These are phyloP conservation scores for Geum urbanum DNA, from an alignment of 306 rosid species.

Conservation along the genomic window DNA sequence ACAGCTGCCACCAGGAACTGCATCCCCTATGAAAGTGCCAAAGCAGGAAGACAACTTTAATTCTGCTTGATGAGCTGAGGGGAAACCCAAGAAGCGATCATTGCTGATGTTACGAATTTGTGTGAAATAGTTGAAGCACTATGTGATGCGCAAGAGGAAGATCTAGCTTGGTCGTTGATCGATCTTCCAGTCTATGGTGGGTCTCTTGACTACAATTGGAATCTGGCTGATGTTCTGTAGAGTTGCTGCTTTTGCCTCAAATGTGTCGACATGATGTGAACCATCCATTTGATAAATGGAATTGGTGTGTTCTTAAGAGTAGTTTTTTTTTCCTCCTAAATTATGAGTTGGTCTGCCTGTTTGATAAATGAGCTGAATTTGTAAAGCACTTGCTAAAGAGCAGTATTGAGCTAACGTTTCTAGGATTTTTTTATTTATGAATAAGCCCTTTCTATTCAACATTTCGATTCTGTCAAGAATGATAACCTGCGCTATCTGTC, in stretches of 20 bases:
- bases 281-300: background rate
- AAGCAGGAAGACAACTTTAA: slow-evolving; percentile 16
- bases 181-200: background rate
- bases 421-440: background rate
- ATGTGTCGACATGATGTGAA: slow-evolving; percentile 5
- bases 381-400: too few relatives aligned
- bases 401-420: background rate
- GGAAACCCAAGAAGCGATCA: too few relatives aligned
- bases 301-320: background rate
- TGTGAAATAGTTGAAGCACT: too few relatives aligned
- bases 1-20: background rate
- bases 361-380: background rate
- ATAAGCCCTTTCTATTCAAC: too few relatives aligned
- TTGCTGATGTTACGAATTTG: too few relatives aligned
- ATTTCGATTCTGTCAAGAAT: too few relatives aligned
- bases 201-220: background rate
- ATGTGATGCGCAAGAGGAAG: too few relatives aligned
- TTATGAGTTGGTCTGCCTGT: background rate
- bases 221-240: background rate
- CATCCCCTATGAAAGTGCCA: background rate
- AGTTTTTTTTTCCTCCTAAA: background rate
- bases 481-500: too few relatives aligned
- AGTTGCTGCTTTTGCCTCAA: slow-evolving; percentile 13
- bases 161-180: too few relatives aligned
- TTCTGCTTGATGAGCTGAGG: background rate